Evolutionary conservation across 345 rosid species (phyloP).

Genomic region (Heritiera littoralis): DNA sequence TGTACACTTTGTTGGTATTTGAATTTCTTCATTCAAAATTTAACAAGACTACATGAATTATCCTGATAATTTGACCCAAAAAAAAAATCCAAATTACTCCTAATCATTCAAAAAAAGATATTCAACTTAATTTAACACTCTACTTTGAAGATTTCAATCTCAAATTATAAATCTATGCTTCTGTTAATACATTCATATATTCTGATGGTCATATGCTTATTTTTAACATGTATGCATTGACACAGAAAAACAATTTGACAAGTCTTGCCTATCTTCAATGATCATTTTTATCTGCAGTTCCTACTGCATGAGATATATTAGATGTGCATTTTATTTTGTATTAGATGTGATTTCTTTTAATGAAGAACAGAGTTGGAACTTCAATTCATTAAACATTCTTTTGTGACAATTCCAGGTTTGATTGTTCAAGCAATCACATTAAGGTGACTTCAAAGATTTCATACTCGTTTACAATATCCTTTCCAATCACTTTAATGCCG

Average conservation of each 20-base stretch:
- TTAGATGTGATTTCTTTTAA: not conserved
- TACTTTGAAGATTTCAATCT: no score
- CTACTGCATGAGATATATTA: not conserved
- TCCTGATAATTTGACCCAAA: no score
- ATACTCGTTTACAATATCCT: not conserved
- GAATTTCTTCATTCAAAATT: no score
- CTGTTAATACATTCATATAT: not conserved
- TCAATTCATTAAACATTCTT: slow-evolving; percentile 18
- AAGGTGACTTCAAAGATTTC: slow-evolving; percentile 29
- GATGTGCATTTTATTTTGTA: not conserved
- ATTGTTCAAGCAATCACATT: slow-evolving; percentile 80
- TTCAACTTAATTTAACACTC: no score
- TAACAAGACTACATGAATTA: no score
- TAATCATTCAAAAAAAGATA: no score
- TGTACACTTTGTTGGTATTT: no score
- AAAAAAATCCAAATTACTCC: no score
- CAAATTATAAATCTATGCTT: not conserved
- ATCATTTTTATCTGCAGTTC: not conserved
- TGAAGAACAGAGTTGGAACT: slow-evolving; percentile 5
- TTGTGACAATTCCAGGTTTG: slow-evolving; percentile 57
- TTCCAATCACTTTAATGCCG: not conserved
- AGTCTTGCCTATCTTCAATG: not conserved
- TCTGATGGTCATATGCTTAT: not conserved
- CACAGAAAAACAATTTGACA: not conserved
- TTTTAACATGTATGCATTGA: not conserved